A percentile compares a stretch with the other conserved stretches of the same genome.
These are phyloP conservation scores for Cladosporium cucumerinum DNA, from an alignment of 2,329 filamentous ascomycete genomes.

Conservation along the genomic window DNA sequence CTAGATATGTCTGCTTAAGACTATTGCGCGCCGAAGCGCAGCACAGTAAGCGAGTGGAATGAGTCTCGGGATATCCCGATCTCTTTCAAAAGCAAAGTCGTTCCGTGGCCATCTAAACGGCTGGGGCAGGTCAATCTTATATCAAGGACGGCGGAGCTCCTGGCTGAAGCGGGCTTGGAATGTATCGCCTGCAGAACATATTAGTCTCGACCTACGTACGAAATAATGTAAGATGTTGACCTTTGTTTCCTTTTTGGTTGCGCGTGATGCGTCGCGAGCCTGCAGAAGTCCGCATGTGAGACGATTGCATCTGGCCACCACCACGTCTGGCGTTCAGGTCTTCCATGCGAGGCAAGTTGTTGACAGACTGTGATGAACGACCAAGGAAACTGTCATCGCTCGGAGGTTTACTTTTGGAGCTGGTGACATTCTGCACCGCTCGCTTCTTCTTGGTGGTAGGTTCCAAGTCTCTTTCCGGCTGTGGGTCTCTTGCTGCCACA, in stretches of 20 bases:
- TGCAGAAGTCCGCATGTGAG: constrained; percentile 1
- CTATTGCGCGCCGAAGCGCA: not conserved
- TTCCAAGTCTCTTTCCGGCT: not conserved
- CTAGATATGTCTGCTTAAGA: not conserved
- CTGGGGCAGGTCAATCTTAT: no score
- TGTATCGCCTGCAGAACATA: not conserved
- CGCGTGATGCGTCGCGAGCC: not conserved
- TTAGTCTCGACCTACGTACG: not conserved
- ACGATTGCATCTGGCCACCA: not conserved
- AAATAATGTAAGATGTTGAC: no score
- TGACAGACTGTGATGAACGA: constrained; percentile 15
- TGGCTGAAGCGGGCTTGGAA: constrained; percentile 7
- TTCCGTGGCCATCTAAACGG: no score
- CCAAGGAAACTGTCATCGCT: not conserved
- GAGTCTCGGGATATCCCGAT: not conserved
- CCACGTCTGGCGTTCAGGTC: not conserved
- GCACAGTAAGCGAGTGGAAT: not conserved
- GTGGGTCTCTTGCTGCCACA: not conserved
- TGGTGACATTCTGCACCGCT: not conserved
- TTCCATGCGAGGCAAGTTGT: constrained; percentile 2
- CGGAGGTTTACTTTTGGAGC: not conserved
- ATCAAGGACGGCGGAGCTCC: not conserved
- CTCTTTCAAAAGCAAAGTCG: not conserved
- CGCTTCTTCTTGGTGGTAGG: not conserved
- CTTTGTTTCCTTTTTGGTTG: constrained; percentile 1